Conservation (phyloP, 2,329 filamentous ascomycete genomes). For the Emergomyces africanus region DNA sequence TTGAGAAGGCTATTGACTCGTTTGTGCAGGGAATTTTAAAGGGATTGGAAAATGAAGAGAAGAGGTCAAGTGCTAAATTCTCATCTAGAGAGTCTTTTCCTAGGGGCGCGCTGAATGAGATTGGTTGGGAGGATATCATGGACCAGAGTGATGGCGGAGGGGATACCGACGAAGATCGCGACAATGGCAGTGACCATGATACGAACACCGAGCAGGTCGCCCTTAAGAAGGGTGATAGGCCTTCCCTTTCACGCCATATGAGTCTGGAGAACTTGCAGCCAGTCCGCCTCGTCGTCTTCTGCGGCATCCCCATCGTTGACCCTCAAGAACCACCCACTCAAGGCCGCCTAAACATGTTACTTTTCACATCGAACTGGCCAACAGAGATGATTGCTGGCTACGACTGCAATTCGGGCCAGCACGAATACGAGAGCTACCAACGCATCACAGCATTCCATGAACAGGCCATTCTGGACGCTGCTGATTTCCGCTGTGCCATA, state of each 20-base stretch:
- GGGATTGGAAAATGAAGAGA: neutral
- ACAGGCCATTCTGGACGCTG: constrained; percentile 9
- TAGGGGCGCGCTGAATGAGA: neutral
- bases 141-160: neutral
- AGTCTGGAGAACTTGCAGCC: constrained; percentile 1
- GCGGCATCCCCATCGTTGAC: constrained; percentile 12
- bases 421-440: constrained; percentile 7
- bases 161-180: neutral
- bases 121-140: neutral
- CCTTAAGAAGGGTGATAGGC: neutral
- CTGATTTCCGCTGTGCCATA: constrained; percentile 13
- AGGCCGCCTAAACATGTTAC: constrained; percentile 9
- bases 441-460: constrained; percentile 11
- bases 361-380: constrained; percentile 13
- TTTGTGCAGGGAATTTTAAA: neutral
- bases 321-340: constrained; percentile 1
- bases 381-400: constrained; percentile 2
- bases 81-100: neutral
- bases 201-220: neutral
- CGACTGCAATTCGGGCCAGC: neutral
- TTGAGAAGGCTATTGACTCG: neutral
- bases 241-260: neutral
- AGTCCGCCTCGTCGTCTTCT: constrained; percentile 9
- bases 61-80: neutral
- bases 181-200: neutral